Evolutionary conservation across 306 rosid species (phyloP).

Genomic region (Sphenostylis stenocarpa): DNA sequence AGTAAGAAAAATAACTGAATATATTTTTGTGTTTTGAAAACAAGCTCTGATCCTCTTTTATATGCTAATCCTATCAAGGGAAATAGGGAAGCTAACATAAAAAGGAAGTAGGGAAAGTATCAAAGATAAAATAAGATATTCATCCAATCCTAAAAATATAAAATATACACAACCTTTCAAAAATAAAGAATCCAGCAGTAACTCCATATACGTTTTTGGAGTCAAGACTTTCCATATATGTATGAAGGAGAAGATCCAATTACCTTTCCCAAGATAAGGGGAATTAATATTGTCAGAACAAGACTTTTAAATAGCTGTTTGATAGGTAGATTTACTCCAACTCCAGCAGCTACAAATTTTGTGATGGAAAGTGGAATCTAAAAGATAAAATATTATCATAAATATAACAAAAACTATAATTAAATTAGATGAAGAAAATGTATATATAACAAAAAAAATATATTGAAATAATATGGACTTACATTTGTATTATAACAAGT

Average conservation of each 20-base stretch:
- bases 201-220: background rate
- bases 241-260: conserved; percentile 18
- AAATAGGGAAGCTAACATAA: background rate
- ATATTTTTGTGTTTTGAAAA: too few relatives aligned
- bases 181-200: background rate
- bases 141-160: too few relatives aligned
- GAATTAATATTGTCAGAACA: conserved; percentile 65
- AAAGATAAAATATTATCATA: conserved; percentile 40
- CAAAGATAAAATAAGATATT: too few relatives aligned
- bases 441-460: background rate
- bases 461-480: background rate
- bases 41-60: background rate
- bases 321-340: conserved; percentile 82
- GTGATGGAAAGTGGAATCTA: conserved; percentile 87
- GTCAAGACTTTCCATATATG: conserved; percentile 23
- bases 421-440: background rate
- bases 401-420: background rate
- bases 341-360: conserved; percentile 80
- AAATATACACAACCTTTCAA: background rate
- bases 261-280: conserved; percentile 92
- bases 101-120: background rate
- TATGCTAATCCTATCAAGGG: background rate
- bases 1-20: too few relatives aligned
- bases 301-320: conserved; percentile 79
- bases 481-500: too few relatives aligned